Conservation (phyloP, 78 protist genomes). For the Dictyostelium capitatum region DNA sequence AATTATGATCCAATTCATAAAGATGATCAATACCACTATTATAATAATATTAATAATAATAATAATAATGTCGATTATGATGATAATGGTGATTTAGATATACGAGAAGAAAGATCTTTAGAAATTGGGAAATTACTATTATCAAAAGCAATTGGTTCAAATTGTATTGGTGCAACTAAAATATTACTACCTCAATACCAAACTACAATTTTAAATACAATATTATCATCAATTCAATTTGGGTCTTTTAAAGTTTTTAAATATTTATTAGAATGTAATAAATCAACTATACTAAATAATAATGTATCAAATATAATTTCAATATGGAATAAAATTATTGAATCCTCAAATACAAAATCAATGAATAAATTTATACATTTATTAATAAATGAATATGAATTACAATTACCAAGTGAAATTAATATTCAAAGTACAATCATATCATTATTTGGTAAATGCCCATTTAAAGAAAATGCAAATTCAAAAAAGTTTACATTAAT, state of each 20-base stretch:
- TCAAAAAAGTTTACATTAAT: neutral
- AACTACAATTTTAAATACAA: neutral
- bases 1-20: no score
- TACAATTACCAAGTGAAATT: neutral
- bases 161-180: no score
- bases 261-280: neutral
- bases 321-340: no score
- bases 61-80: no score
- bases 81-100: no score
- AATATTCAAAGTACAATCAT: neutral
- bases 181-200: no score
- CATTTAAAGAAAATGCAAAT: neutral
- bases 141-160: no score
- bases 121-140: no score
- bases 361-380: neutral
- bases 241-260: neutral
- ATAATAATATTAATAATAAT: no score
- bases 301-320: neutral
- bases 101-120: no score
- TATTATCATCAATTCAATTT: neutral
- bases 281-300: neutral
- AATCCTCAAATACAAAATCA: no score
- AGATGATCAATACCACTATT: no score
- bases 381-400: neutral
- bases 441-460: neutral